Base-by-base conservation (phyloP, 306 rosid species). In the Pterocarpus macrocarpus region DNA sequence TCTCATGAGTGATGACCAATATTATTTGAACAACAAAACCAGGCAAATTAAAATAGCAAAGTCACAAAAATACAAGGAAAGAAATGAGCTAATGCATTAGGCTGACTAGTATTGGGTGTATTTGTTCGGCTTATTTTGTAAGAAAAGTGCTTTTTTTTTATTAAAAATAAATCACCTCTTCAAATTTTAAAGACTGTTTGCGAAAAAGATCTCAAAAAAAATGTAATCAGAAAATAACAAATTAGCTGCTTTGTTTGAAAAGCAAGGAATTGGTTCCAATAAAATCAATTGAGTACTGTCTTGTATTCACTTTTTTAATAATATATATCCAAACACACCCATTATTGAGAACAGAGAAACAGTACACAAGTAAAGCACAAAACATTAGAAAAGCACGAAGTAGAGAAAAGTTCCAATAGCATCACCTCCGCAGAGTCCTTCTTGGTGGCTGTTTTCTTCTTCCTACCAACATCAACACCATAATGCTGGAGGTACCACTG, bases 401-500 rank as follows among this genome's bases (percentile, higher is more conserved):
- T 0, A 13, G 36, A 2, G 9, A 49, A 41, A 22, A 10, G 7
- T 36, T 30, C n/a, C 2, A 72, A 47, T 4, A 2, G 7, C 12
- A 53, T 80, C 12, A 87, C 91, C 91, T 88, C 90, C 1, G 79
- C 6, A 1, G 78, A 0, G 5, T 88, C 90, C 85, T 88, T 88
- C 85, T 88, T 88, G 43, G 89, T 34, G 15, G 80, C 76, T 14
- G 63, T 34, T 58, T 88, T 88, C 85, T 88, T 88, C 15, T 88
- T 88, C 80, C 88, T 84, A 0, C 92, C 90, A 72, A 88, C 50
- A 5, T 88, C 92, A 76, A 88, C 85, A 66, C 90, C 92, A 76
- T 88, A 88, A 62, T 88, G 92, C 79, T 88, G 92, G 57, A 88
- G 90, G 70, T 88, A 88, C 92, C 92, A 88, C 63, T 86, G 92